Conservation (phyloP, 2,329 filamentous ascomycete genomes). For the Dothideomycetidae sp. region DNA sequence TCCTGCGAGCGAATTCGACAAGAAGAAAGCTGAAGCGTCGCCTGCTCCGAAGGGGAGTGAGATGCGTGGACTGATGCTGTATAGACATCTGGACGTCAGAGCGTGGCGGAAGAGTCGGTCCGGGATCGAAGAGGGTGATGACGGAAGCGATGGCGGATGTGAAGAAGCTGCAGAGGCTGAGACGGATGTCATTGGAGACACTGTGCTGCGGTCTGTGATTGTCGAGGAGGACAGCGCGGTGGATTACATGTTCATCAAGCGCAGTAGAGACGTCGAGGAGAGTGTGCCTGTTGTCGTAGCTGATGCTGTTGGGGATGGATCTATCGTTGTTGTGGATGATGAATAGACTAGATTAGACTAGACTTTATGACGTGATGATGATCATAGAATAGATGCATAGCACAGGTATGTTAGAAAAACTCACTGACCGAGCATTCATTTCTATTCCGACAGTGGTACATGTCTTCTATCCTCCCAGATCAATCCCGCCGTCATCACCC, state of each 20-base stretch:
- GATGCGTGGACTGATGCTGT: constrained; percentile 38
- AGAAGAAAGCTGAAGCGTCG: constrained; percentile 30
- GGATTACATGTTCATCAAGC: constrained; percentile 13
- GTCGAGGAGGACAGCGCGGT: constrained; percentile 6
- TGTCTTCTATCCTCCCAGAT: background rate
- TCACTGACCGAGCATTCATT: too few species aligned
- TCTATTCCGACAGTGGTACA: too few species aligned
- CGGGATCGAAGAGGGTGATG: constrained; percentile 13
- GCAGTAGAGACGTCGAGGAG: constrained; percentile 1
- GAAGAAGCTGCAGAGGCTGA: constrained; percentile 23
- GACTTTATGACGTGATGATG: too few species aligned
- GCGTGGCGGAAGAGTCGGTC: background rate
- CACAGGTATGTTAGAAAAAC: too few species aligned
- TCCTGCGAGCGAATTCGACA: constrained; percentile 29
- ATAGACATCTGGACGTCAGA: constrained; percentile 37
- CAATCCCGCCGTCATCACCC: constrained; percentile 9
- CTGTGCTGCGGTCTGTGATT: constrained; percentile 8
- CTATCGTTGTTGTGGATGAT: too few species aligned
- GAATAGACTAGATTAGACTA: too few species aligned
- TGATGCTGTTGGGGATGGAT: background rate
- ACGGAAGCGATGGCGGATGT: constrained; percentile 20
- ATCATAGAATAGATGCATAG: too few species aligned
- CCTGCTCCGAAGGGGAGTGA: constrained; percentile 18
- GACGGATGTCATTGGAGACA: constrained; percentile 23
- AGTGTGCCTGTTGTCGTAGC: too few species aligned